Evolutionary conservation across 2,329 filamentous ascomycete species (phyloP).

Genomic region (Diaporthe sp.): DNA sequence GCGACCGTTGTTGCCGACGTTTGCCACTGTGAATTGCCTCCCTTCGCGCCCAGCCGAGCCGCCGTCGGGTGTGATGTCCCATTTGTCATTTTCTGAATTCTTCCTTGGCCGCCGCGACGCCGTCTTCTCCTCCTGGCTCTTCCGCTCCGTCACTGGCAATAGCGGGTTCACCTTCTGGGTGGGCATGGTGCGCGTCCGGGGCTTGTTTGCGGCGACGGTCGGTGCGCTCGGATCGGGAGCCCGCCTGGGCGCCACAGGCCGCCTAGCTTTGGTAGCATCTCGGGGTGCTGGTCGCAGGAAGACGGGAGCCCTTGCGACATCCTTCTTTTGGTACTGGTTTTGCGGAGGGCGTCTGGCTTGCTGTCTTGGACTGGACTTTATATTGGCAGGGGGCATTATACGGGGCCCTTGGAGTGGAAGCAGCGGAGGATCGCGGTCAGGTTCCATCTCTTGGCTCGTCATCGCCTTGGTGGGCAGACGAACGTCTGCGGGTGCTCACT

Average conservation of each 20-base stretch:
- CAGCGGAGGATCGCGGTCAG: conserved; percentile 39
- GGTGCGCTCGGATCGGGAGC: conserved; percentile 24
- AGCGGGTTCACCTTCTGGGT: conserved; percentile 54
- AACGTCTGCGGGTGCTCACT: conserved; percentile 42
- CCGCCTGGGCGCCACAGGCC: conserved; percentile 35
- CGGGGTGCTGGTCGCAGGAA: conserved; percentile 33
- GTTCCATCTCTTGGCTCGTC: conserved; percentile 43
- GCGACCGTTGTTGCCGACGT: conserved; percentile 86
- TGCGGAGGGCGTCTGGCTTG: conserved; percentile 29
- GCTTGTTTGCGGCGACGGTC: conserved; percentile 41
- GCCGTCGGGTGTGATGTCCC: conserved; percentile 72
- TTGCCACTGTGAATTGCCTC: conserved; percentile 83
- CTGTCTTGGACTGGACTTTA: conserved; percentile 26
- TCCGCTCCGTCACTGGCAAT: conserved; percentile 63
- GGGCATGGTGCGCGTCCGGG: conserved; percentile 48
- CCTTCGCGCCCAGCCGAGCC: conserved; percentile 74
- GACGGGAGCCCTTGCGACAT: conserved; percentile 34
- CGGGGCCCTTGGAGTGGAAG: conserved; percentile 40
- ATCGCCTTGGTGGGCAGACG: conserved; percentile 41
- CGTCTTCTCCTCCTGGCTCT: conserved; percentile 57
- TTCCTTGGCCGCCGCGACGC: conserved; percentile 58
- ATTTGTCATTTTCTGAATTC: conserved; percentile 68
- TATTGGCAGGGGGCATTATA: conserved; percentile 15
- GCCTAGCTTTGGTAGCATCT: conserved; percentile 34
- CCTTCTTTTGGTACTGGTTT: conserved; percentile 12